Conservation (phyloP, 495 filamentous ascomycete species). For the Aspergillus avenaceus region DNA sequence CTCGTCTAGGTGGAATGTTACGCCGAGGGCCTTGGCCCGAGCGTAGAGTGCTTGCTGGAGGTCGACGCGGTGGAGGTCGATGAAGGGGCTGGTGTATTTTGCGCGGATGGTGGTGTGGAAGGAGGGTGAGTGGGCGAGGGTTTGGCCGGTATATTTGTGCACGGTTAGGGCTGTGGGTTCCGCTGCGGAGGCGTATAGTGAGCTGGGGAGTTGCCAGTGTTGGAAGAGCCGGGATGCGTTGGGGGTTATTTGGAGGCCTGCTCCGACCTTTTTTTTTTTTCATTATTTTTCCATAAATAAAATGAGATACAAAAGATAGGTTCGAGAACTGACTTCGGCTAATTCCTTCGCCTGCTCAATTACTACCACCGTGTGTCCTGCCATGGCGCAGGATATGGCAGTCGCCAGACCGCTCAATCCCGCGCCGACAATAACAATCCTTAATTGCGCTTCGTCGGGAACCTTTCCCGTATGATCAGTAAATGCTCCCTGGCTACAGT, state of each 20-base stretch:
- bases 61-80: conserved; percentile 58
- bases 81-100: conserved; percentile 47
- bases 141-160: conserved; percentile 50
- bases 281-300: background rate
- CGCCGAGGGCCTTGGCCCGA: conserved; percentile 50
- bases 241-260: conserved; percentile 55
- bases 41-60: conserved; percentile 50
- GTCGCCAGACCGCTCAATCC: conserved; percentile 61
- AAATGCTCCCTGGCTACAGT: background rate
- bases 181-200: conserved; percentile 43
- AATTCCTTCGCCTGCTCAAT: conserved; percentile 60
- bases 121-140: conserved; percentile 48
- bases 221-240: conserved; percentile 52
- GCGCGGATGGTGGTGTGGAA: conserved; percentile 39
- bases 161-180: conserved; percentile 52
- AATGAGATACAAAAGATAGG: conserved; percentile 1
- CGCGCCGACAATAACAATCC: conserved; percentile 33
- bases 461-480: conserved; percentile 6
- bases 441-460: conserved; percentile 22
- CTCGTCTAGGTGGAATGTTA: conserved; percentile 42
- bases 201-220: conserved; percentile 48
- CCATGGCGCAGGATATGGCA: conserved; percentile 55
- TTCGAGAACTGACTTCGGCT: conserved; percentile 35
- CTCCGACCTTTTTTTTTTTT: conserved; percentile 20
- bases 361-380: conserved; percentile 58